A percentile compares a stretch with the other conserved stretches of the same genome.
phyloP scores from a whole-genome alignment of 163 green algal genomes.

The Prototheca wickerhamii region DNA sequence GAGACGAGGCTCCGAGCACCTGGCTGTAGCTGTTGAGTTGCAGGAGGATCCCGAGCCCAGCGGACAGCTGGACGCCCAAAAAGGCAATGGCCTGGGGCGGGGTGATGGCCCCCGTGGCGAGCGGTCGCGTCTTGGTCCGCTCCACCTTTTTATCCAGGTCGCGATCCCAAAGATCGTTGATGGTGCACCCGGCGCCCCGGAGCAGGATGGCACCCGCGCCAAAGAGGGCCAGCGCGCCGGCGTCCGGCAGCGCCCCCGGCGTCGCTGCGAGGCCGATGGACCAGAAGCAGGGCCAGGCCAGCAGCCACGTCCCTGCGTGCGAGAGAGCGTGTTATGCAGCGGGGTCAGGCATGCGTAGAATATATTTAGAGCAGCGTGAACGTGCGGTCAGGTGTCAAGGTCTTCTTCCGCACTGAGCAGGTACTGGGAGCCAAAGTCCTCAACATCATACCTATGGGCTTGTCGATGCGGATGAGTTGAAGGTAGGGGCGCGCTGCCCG shows the following conservation, averaged over 20 bases:
- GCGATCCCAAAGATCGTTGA: slow-evolving; percentile 95
- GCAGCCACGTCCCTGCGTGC: slow-evolving; percentile 66
- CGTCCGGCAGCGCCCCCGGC: slow-evolving; percentile 55
- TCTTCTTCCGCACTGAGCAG: too few relatives aligned
- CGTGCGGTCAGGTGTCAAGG: too few relatives aligned
- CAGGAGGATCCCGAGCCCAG: slow-evolving; percentile 79
- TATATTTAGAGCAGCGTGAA: too few relatives aligned
- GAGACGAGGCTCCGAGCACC: slow-evolving; percentile 75
- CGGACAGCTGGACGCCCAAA: slow-evolving; percentile 70
- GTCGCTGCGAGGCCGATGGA: slow-evolving; percentile 70
- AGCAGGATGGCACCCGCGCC: slow-evolving; percentile 69
- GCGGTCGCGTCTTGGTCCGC: slow-evolving; percentile 66
- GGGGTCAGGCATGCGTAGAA: too few relatives aligned
- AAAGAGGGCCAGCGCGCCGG: slow-evolving; percentile 62
- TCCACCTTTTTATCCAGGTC: slow-evolving; percentile 72
- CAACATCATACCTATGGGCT: slow-evolving; percentile 54
- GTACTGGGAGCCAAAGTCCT: too few relatives aligned
- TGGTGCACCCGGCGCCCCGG: slow-evolving; percentile 85
- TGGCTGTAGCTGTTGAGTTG: slow-evolving; percentile 90
- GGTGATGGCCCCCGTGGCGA: slow-evolving; percentile 64
- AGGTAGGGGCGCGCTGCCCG: slow-evolving; percentile 50
- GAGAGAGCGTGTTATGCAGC: neutral
- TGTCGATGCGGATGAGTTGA: slow-evolving; percentile 77
- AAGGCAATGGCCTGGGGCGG: slow-evolving; percentile 54
- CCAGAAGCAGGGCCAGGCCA: slow-evolving; percentile 82